These are phyloP conservation scores for Guillardia theta DNA, from an alignment of 78 protist genomes.

Conservation along the genomic window DNA sequence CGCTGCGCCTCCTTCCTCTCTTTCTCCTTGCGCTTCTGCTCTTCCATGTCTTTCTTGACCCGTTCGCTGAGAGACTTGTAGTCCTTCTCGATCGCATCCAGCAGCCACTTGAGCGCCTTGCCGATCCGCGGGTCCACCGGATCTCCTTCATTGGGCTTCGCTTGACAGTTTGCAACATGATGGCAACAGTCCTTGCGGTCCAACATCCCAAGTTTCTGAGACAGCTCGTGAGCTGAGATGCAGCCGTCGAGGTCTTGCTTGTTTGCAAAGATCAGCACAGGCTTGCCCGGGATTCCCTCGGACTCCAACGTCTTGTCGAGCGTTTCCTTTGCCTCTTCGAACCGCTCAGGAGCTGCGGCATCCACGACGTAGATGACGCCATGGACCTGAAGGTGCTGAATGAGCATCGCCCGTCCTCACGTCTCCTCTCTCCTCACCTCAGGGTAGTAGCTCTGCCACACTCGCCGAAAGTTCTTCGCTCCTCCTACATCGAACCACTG, in stretches of 20 bases:
- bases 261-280: constrained; percentile 58
- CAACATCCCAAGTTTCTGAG: background rate
- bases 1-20: background rate
- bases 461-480: background rate
- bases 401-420: background rate
- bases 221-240: background rate
- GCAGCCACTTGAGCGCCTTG: background rate
- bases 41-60: background rate
- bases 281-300: constrained; percentile 35
- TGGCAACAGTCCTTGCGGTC: background rate
- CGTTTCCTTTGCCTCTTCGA: constrained; percentile 30
- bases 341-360: background rate
- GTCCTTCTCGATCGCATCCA: background rate
- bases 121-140: background rate
- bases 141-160: background rate
- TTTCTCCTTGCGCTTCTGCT: background rate
- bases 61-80: background rate
- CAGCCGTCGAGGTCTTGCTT: constrained; percentile 45
- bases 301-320: background rate
- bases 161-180: background rate
- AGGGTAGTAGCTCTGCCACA: constrained; percentile 46
- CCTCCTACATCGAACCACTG: background rate
- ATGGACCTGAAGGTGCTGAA: background rate
- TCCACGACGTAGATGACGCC: constrained; percentile 55
- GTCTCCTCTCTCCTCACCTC: constrained; percentile 7